Evolutionary conservation across 2,329 filamentous ascomycete species (phyloP).

Genomic region (Fusarium guadeloupense): DNA sequence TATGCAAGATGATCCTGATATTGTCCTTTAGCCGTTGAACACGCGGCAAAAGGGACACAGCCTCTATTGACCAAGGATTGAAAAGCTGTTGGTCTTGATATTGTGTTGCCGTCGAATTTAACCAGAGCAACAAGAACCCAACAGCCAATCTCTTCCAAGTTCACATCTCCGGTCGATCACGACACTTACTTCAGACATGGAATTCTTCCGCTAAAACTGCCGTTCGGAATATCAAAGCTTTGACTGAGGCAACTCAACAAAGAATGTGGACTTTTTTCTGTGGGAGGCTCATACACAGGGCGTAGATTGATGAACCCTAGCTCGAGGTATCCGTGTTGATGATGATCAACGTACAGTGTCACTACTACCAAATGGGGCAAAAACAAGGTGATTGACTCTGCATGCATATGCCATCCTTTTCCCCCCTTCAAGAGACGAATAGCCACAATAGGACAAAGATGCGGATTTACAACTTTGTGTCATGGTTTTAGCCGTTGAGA

Average conservation of each 20-base stretch:
- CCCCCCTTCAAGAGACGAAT: slow-evolving; percentile 7
- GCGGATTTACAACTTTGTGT: slow-evolving; percentile 5
- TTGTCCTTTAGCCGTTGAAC: slow-evolving; percentile 30
- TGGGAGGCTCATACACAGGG: slow-evolving; percentile 6
- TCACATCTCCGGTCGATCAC: not conserved
- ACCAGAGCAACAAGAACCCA: slow-evolving; percentile 5
- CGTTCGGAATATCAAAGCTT: not conserved
- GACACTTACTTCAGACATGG: not conserved
- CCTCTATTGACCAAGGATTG: slow-evolving; percentile 5
- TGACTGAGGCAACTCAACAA: not conserved
- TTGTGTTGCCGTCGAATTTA: slow-evolving; percentile 15
- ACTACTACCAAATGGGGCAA: slow-evolving; percentile 9
- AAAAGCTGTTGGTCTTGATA: slow-evolving; percentile 6
- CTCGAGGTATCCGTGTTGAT: slow-evolving; percentile 9
- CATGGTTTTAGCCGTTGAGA: not conserved
- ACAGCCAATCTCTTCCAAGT: not conserved
- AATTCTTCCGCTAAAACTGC: not conserved
- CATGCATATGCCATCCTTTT: too few relatives aligned
- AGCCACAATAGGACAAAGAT: slow-evolving; percentile 10
- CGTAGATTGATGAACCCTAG: slow-evolving; percentile 8
- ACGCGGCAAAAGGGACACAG: slow-evolving; percentile 23
- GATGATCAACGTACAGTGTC: slow-evolving; percentile 23
- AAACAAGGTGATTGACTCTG: slow-evolving; percentile 4
- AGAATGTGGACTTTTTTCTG: not conserved
- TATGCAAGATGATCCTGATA: slow-evolving; percentile 22